Conservation (phyloP, 148 eudicot genomes). For the Diospyros lotus region DNA sequence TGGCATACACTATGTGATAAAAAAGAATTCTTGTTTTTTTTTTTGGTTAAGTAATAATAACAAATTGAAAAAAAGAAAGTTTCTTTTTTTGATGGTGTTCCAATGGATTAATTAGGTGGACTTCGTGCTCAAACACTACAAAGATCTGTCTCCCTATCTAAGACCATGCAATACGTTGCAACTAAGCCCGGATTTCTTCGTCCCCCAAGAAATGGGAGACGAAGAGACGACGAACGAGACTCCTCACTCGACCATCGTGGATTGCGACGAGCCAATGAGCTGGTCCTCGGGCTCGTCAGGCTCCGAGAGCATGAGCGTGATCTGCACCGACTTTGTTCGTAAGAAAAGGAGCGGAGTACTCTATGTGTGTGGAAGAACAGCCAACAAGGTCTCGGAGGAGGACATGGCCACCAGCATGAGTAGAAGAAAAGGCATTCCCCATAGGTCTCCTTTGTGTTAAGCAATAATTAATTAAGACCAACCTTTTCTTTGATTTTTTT, state of each 20-base stretch:
- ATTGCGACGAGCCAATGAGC: slow-evolving; percentile 67
- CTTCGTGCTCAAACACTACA: slow-evolving; percentile 68
- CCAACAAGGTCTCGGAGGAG: slow-evolving; percentile 55
- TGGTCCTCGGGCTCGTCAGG: slow-evolving; percentile 73
- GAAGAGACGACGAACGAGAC: slow-evolving; percentile 67
- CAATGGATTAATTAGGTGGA: slow-evolving; percentile 53
- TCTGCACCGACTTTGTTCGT: slow-evolving; percentile 53
- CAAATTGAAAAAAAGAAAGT: too few relatives aligned
- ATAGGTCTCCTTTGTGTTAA: slow-evolving; percentile 84
- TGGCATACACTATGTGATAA: too few relatives aligned
- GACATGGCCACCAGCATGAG: slow-evolving; percentile 91
- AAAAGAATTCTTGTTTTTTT: too few relatives aligned
- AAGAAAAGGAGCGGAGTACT: slow-evolving; percentile 72
- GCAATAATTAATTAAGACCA: not conserved
- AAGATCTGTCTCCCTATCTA: slow-evolving; percentile 72
- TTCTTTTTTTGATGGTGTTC: too few relatives aligned
- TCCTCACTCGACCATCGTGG: slow-evolving; percentile 67
- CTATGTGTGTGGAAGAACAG: slow-evolving; percentile 62
- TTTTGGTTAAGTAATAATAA: too few relatives aligned
- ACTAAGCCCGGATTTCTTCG: slow-evolving; percentile 78
- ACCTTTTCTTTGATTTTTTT: too few relatives aligned
- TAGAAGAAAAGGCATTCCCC: slow-evolving; percentile 93
- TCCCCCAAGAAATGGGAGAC: slow-evolving; percentile 83
- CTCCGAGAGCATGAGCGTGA: slow-evolving; percentile 61
- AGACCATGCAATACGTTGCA: slow-evolving; percentile 70